A percentile compares a stretch with the other conserved stretches of the same genome.
Conservation (phyloP, 1,284 basidiomycete genomes). For the Moniliophthora roreri region DNA sequence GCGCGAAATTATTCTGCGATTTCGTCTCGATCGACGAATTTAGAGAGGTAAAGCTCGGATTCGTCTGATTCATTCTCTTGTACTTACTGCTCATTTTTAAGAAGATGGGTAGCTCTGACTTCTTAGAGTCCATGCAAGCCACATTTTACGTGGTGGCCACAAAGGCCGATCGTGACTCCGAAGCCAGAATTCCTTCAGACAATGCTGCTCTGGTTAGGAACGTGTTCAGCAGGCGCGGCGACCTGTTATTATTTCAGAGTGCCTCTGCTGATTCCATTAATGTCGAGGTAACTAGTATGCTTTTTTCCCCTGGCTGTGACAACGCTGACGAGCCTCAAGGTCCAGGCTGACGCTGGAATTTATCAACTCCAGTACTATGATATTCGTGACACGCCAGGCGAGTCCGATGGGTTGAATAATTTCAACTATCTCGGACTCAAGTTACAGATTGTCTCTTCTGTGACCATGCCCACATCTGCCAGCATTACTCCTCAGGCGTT, state of each 20-base stretch:
- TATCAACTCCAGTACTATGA: slow-evolving; percentile 68
- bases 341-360: slow-evolving; percentile 25
- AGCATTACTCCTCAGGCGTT: slow-evolving; percentile 16
- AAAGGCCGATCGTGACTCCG: slow-evolving; percentile 21
- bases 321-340: slow-evolving; percentile 13
- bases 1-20: too few species aligned
- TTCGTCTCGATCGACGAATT: slow-evolving; percentile 19
- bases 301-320: slow-evolving; percentile 7
- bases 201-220: slow-evolving; percentile 13
- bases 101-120: too few species aligned
- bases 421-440: slow-evolving; percentile 44
- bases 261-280: too few species aligned
- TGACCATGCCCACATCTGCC: slow-evolving; percentile 16
- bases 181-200: neutral
- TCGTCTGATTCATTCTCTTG: too few species aligned
- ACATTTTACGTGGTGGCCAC: neutral
- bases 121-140: too few species aligned
- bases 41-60: too few species aligned
- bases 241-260: too few species aligned
- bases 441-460: slow-evolving; percentile 32
- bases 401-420: slow-evolving; percentile 40
- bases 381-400: slow-evolving; percentile 48
- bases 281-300: slow-evolving; percentile 12
- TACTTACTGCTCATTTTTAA: too few species aligned
- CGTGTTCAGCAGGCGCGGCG: too few species aligned